phyloP scores from a whole-genome alignment of 495 filamentous ascomycete species.

The Gamarada debralockiae region DNA sequence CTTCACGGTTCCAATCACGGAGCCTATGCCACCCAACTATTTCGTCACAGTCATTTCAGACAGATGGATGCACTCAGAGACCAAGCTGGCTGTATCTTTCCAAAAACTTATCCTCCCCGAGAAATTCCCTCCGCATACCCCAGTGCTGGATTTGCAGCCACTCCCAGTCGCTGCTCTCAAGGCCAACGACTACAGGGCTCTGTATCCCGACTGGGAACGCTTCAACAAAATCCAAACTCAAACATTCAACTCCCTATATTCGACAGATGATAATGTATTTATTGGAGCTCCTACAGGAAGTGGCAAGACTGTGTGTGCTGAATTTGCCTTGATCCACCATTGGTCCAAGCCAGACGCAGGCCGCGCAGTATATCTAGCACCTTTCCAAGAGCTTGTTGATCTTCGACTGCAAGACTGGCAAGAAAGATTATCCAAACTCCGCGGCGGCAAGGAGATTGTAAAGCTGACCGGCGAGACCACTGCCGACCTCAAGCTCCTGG shows the following conservation, averaged over 20 bases:
- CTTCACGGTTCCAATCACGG: conserved; percentile 92
- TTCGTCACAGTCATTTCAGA: conserved; percentile 94
- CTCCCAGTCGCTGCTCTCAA: conserved; percentile 86
- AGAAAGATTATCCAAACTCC: conserved; percentile 63
- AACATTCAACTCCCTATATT: conserved; percentile 88
- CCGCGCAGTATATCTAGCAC: conserved; percentile 90
- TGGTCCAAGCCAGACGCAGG: conserved; percentile 73
- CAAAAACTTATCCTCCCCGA: conserved; percentile 91
- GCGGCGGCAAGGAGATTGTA: conserved; percentile 85
- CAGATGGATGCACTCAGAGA: conserved; percentile 97
- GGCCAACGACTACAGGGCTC: conserved; percentile 69
- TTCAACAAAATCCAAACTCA: conserved; percentile 99
- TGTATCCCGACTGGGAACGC: conserved; percentile 81
- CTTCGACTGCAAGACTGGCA: conserved; percentile 77
- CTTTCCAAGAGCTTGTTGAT: conserved; percentile 93
- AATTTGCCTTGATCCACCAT: conserved; percentile 85
- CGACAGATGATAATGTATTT: conserved; percentile 88
- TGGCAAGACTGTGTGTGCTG: conserved; percentile 95
- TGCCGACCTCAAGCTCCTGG: conserved; percentile 84
- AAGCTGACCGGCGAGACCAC: conserved; percentile 94
- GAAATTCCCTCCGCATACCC: conserved; percentile 92
- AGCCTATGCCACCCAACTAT: conserved; percentile 98
- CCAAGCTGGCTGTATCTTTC: conserved; percentile 89
- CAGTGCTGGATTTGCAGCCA: conserved; percentile 83
- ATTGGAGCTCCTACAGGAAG: conserved; percentile 86